A percentile compares a stretch with the other conserved stretches of the same genome.
phyloP scores from a whole-genome alignment of 345 rosid species.

The Syzygium jambos region DNA sequence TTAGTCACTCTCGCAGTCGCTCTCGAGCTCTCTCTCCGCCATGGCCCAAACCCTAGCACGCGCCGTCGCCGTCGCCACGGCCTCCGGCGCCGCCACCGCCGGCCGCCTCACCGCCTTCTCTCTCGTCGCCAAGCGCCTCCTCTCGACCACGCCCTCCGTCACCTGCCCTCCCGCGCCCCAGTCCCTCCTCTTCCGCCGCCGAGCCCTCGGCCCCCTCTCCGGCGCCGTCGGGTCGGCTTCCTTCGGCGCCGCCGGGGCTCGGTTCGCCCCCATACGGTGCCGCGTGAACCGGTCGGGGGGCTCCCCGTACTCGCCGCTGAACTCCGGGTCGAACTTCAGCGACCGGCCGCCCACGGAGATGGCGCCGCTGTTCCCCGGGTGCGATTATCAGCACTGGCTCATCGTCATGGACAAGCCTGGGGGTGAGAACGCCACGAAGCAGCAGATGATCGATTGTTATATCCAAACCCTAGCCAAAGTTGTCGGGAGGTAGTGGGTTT shows the following conservation, averaged over 20 bases:
- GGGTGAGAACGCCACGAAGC: slow-evolving; percentile 76
- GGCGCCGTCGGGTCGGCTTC: slow-evolving; percentile 30
- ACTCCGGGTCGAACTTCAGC: slow-evolving; percentile 81
- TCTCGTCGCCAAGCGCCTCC: slow-evolving; percentile 23
- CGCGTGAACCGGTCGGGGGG: slow-evolving; percentile 64
- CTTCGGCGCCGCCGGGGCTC: slow-evolving; percentile 19
- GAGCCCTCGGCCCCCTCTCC: slow-evolving; percentile 6
- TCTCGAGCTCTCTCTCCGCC: not conserved
- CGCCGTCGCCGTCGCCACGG: slow-evolving; percentile 7
- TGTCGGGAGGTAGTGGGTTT: slow-evolving; percentile 47
- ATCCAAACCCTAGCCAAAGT: slow-evolving; percentile 74
- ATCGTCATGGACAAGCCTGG: slow-evolving; percentile 96
- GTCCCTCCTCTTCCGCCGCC: slow-evolving; percentile 24
- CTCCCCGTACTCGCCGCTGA: slow-evolving; percentile 78
- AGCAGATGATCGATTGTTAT: slow-evolving; percentile 93
- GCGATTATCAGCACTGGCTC: slow-evolving; percentile 96
- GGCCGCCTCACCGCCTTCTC: slow-evolving; percentile 32
- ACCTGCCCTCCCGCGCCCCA: slow-evolving; percentile 31
- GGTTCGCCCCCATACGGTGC: slow-evolving; percentile 55
- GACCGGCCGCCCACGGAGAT: slow-evolving; percentile 95
- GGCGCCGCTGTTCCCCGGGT: slow-evolving; percentile 92
- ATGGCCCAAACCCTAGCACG: slow-evolving; percentile 69
- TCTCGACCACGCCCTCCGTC: slow-evolving; percentile 19
- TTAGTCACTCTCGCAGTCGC: not conserved
- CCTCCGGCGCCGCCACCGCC: slow-evolving; percentile 10